Evolutionary conservation across 345 rosid genomes (phyloP), one percentile per base, ranked within the genome.

Genomic region (Salix suchowensis): DNA sequence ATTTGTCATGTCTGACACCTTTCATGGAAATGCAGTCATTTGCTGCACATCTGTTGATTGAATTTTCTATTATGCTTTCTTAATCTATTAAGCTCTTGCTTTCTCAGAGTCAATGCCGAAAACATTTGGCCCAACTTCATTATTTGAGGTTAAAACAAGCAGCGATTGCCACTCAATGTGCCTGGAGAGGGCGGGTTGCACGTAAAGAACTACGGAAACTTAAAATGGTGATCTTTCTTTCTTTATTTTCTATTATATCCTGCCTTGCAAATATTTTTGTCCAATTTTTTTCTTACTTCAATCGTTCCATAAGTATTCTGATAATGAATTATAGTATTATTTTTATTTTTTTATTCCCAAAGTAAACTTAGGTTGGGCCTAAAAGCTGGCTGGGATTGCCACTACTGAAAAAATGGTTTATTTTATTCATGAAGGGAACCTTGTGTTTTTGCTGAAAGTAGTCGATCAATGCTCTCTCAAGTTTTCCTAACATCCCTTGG

Each of bases 151-250:
- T 89, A 83, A 96, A 80, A 86, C 89, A 84, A 85, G 98, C 95
- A 18, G 93, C 97, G 71, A 86, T 91, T 75, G 75, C 85, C 52
- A 87, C 89, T 46, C 98, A 94, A 80, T 89, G 95, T 82, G 97
- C 93, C 80, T 94, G 98, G 97, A 92, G 99, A 88, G 92, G 95
- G 82, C 89, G 76, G 77, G 87, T 88, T 87, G 98, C 97, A 28
- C 94, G 92, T 67, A 88, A 80, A 84, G 99, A 93, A 85, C 85
- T 96, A 74, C 82, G 76, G 85, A 86, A 84, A 74, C 97, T 96
- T 84, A 96, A 90, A 90, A 92, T 87, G 97, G 98, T 82, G 12
- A 74, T 2, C 4, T 77, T 23, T 70, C 6, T 66, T 55, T 5
- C 15, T 40, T 46, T 72, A 7, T 0, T 39, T 28, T 67, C 60